Evolutionary conservation across 1,284 basidiomycete genomes (phyloP).

Genomic region (Puccinia novopanici): DNA sequence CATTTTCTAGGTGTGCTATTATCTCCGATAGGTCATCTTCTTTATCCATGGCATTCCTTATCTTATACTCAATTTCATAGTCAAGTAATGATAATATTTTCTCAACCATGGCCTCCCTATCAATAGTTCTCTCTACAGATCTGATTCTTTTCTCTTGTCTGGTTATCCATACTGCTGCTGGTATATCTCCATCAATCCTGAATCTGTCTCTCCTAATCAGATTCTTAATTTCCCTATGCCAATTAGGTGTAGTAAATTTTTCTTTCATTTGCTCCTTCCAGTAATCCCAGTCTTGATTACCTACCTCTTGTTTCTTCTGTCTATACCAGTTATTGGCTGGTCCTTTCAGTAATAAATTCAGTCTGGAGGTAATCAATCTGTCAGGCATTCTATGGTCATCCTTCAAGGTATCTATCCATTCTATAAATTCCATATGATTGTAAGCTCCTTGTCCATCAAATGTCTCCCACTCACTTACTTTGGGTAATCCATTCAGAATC

Average conservation of each 20-base stretch:
- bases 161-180: no score
- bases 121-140: no score
- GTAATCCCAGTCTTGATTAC: no score
- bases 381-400: background rate
- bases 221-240: no score
- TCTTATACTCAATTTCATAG: no score
- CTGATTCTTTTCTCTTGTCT: no score
- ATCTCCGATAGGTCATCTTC: background rate
- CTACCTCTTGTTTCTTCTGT: background rate
- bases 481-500: background rate
- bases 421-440: background rate
- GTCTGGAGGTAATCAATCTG: background rate
- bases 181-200: no score
- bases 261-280: no score
- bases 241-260: no score
- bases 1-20: background rate
- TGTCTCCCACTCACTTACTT: background rate
- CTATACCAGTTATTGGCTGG: background rate
- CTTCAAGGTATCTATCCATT: background rate
- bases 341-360: background rate
- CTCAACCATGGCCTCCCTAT: no score
- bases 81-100: no score
- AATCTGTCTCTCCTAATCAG: no score
- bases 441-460: background rate
- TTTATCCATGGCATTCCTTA: background rate